Evolutionary conservation across 2,329 filamentous ascomycete genomes (phyloP).

Genomic region (Colletotrichum melonis): DNA sequence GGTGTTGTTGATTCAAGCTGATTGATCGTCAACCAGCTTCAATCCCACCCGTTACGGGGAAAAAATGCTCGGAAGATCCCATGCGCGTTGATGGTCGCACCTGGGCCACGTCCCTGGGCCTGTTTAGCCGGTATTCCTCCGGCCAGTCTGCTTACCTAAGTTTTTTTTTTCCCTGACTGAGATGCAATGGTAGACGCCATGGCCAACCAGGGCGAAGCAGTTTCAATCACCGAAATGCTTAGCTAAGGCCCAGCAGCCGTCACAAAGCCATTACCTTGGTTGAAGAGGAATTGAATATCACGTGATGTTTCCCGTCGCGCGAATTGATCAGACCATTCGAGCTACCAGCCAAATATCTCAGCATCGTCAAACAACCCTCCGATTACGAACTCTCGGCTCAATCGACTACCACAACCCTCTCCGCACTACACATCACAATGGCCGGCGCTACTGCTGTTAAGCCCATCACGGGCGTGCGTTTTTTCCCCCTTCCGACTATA

Average conservation of each 20-base stretch:
- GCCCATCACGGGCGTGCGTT: constrained; percentile 71
- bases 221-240: constrained; percentile 11
- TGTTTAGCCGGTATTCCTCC: constrained; percentile 15
- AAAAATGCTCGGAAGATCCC: constrained; percentile 25
- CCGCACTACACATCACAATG: constrained; percentile 53
- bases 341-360: constrained; percentile 10
- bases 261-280: no score
- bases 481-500: constrained; percentile 43
- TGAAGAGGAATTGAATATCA: constrained; percentile 20
- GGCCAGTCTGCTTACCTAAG: background rate
- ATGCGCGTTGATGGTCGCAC: background rate
- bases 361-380: constrained; percentile 17
- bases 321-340: constrained; percentile 35
- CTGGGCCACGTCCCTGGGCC: background rate
- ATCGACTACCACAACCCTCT: constrained; percentile 23
- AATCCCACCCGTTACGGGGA: constrained; percentile 12
- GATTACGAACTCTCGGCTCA: constrained; percentile 22
- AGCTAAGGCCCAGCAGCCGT: constrained; percentile 6
- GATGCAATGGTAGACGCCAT: background rate
- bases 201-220: constrained; percentile 7
- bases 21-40: constrained; percentile 13
- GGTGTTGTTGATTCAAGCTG: constrained; percentile 1
- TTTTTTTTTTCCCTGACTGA: background rate
- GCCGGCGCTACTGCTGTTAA: constrained; percentile 53
- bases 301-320: constrained; percentile 26